These are phyloP conservation scores for Penicillium sp. DNA, from an alignment of 2,329 filamentous ascomycete genomes.

Conservation along the genomic window DNA sequence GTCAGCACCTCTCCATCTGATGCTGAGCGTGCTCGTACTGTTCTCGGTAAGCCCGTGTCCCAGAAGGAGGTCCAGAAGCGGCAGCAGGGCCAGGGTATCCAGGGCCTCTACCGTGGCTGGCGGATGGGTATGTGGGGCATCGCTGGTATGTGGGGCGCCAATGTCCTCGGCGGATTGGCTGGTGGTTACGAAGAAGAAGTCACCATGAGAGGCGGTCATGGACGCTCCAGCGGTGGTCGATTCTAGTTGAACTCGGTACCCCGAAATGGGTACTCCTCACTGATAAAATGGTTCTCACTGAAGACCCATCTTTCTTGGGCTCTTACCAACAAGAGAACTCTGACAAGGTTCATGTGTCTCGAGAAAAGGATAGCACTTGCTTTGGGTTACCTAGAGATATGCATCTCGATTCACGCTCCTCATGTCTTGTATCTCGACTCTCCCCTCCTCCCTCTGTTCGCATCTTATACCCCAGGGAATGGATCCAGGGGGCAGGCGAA, in stretches of 20 bases:
- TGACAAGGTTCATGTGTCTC: background rate
- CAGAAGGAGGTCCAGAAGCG: slow-evolving; percentile 39
- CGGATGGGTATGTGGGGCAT: slow-evolving; percentile 57
- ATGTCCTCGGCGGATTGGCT: slow-evolving; percentile 41
- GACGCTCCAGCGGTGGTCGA: slow-evolving; percentile 29
- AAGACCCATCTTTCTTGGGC: background rate
- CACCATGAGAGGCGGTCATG: slow-evolving; percentile 23
- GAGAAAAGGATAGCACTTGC: background rate
- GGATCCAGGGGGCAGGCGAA: slow-evolving; percentile 17
- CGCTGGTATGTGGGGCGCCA: slow-evolving; percentile 56
- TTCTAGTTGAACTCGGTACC: slow-evolving; percentile 22
- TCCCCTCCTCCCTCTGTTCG: slow-evolving; percentile 20
- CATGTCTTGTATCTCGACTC: slow-evolving; percentile 14
- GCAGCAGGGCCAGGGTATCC: slow-evolving; percentile 55
- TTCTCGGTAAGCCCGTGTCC: slow-evolving; percentile 40
- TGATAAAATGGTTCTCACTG: background rate
- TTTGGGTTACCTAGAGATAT: background rate
- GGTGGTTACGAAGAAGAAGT: slow-evolving; percentile 39
- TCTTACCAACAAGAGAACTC: background rate
- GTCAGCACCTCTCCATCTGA: slow-evolving; percentile 45
- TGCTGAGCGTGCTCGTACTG: slow-evolving; percentile 38
- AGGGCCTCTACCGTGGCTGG: slow-evolving; percentile 60
- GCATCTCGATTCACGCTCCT: slow-evolving; percentile 4
- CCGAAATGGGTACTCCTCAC: too few relatives aligned
- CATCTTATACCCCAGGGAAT: slow-evolving; percentile 26